Conservation (phyloP, 306 rosid species). For the Malus domestica region DNA sequence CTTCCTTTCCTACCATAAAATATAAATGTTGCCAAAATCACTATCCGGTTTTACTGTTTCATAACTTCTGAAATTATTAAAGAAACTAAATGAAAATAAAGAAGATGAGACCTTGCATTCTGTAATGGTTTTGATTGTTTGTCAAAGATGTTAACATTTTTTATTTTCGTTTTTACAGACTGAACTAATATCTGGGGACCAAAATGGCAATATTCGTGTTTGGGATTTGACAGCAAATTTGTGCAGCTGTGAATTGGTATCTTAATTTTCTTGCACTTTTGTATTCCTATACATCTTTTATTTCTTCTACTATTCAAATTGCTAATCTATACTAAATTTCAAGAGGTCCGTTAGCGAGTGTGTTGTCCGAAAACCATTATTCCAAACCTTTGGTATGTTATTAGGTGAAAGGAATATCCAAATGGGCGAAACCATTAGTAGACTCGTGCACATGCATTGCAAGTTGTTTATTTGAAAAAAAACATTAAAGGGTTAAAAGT, state of each 20-base stretch:
- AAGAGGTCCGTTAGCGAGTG: not conserved
- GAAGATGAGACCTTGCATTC: not conserved
- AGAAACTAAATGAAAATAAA: not conserved
- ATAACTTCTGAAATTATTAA: not conserved
- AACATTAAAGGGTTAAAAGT: not conserved
- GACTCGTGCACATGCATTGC: not conserved
- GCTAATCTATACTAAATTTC: not conserved
- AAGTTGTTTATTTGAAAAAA: not conserved
- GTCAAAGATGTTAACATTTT: not conserved
- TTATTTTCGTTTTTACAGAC: constrained; percentile 50
- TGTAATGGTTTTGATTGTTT: not conserved
- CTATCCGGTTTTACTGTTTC: not conserved
- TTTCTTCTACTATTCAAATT: not conserved
- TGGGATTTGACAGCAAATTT: constrained; percentile 99
- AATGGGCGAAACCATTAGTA: not conserved
- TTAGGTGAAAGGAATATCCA: not conserved
- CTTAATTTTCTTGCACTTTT: not conserved
- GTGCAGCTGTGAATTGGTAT: constrained; percentile 98
- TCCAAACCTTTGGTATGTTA: not conserved
- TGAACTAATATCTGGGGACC: constrained; percentile 97
- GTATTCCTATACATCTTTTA: not conserved
- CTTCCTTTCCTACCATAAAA: constrained; percentile 9
- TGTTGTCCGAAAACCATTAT: not conserved
- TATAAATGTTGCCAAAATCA: not conserved
- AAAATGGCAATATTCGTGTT: constrained; percentile 95